Evolutionary conservation across 2,329 filamentous ascomycete genomes (phyloP), one percentile per base, ranked within the genome.

Genomic region (Fusarium sublunatum): DNA sequence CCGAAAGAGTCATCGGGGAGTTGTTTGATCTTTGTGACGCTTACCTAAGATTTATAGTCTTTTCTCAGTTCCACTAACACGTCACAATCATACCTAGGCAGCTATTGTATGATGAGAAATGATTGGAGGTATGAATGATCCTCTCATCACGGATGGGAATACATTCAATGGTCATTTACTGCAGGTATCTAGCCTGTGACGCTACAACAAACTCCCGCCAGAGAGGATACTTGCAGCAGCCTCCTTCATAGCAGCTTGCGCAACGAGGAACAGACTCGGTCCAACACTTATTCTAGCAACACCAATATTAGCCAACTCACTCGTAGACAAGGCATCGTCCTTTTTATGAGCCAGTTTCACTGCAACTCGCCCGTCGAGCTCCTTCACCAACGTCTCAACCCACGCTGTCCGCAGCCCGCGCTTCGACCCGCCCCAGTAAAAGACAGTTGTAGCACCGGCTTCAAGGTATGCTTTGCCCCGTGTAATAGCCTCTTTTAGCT

Each of bases 381-480:
- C 82, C 48, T 74, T 70, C 2, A 81, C 82, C 61, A 87, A 67
- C 38, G 67, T 72, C 68, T 76, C 70, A 3, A 86, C 78, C 70
- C 86, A 84, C 0, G 75, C 77, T 11, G 71, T 76, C 11, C 75
- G 75, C 11, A 85, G 68, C 36, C 83, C 73, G 12, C 78, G 70
- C 32, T 73, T 73, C 0, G 75, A 66, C 3, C 76, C 83, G 12
- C 86, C 86, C 85, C 84, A 88, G 47, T 87, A 84, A 74, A 88
- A 88, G 0, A 86, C 79, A 1, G 82, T 87, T 11, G 79, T 83
- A 0, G 86, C 86, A 0, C 86, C 86, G 3, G 84, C 84, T 1
- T 77, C 80, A 4, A 88, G 74, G 68, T 83, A 88, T n/a, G 80
- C 81, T 54, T 79, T 82, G 0, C 85, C 86, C 1, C 87, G 76